Evolutionary conservation across 1,284 basidiomycete species (phyloP), one percentile per base, ranked within the genome.

Genomic region (Schizophyllum amplum): DNA sequence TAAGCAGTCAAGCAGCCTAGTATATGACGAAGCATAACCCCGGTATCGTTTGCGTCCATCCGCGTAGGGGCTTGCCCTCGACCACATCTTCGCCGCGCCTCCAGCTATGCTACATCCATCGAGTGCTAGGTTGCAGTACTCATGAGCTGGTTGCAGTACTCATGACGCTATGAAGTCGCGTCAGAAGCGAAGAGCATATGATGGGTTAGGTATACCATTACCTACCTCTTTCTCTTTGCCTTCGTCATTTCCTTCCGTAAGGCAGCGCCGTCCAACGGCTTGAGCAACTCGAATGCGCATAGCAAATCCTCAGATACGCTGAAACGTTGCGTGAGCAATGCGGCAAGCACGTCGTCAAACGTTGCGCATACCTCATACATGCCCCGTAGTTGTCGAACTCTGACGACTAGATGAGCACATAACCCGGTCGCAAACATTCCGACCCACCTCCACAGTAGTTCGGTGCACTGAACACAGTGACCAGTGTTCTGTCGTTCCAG

Each of bases 211-310:
- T 33, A 33, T 13, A 33, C 27, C n/a, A 13, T 13, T 13, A 33
- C 27, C 27, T 33, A 92, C 91, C 92, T 96, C 82, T 96, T 95
- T 77, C 94, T 87, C 77, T 96, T 98, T 59, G 91, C 94, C 75
- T 97, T 98, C 26, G 93, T 95, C 94, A 99, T 98, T 71, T 98
- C 96, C 75, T 98, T 99, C 67, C 95, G 92, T 63, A 98, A 73
- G 51, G 95, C 95, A 17, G 94, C 88, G 3, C 93, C 94, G 67
- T 98, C 96, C 63, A 99, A 78, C 5, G 96, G 96, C 70, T 98
- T 98, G 61, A 99, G 83, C 57, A 99, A 78, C 72, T 99, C 96
- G 67, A 99, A 99, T 13, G 97, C 96, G 67, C 97, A 99, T 46
- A 99, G 76, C 57, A 99, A 74, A 70, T 99, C 97, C 73, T 98